These are phyloP conservation scores for Talaromyces ruber DNA, from an alignment of 495 filamentous ascomycete species.

Conservation along the genomic window DNA sequence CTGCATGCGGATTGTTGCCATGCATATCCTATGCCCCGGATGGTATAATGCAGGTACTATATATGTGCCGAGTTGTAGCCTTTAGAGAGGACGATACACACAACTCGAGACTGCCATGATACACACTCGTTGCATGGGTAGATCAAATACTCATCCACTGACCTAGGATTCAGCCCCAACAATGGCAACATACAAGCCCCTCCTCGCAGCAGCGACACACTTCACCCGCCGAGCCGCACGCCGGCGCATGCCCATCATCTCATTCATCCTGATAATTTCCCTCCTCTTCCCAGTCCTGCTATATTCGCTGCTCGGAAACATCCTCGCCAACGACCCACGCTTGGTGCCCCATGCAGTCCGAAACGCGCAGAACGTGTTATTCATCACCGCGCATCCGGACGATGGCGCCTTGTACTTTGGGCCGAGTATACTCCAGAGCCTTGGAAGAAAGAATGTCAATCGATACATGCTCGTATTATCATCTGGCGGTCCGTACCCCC, in stretches of 20 bases:
- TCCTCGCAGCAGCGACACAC: conserved; percentile 1
- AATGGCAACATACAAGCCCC: neutral
- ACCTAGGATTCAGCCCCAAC: neutral
- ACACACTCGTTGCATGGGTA: neutral
- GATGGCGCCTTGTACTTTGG: conserved; percentile 35
- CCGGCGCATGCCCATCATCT: neutral
- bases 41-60: neutral
- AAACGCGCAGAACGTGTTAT: conserved; percentile 24
- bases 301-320: conserved; percentile 25
- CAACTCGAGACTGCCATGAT: neutral
- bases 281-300: conserved; percentile 21
- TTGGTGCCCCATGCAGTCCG: conserved; percentile 26
- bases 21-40: neutral
- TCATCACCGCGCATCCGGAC: conserved; percentile 34
- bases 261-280: conserved; percentile 14
- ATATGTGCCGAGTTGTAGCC: neutral
- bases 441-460: conserved; percentile 16
- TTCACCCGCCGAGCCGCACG: conserved; percentile 1
- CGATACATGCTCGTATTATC: conserved; percentile 30
- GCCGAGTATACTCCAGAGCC: conserved; percentile 27
- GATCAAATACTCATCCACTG: neutral
- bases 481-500: conserved; percentile 18
- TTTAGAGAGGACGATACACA: neutral
- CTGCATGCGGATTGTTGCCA: neutral
- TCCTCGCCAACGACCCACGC: conserved; percentile 25